Percentiles rank a stretch among this genome's conserved stretches.
Conservation (phyloP, 2,329 filamentous ascomycete species). For the Microdochium paspali region DNA sequence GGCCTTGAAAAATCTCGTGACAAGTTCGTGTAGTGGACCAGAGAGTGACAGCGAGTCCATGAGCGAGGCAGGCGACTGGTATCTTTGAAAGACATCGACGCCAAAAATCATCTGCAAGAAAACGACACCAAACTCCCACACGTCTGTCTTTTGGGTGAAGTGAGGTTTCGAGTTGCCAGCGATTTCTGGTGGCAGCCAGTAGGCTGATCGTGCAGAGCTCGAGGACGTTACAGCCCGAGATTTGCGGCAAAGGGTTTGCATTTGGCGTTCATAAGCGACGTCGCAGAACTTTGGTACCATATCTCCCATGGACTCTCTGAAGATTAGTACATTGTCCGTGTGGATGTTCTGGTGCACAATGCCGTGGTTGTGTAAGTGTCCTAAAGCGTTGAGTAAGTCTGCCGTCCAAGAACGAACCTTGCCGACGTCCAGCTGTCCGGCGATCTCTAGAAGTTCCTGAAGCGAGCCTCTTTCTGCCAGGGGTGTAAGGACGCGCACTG, state of each 20-base stretch:
- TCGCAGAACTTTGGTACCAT: slow-evolving; percentile 68
- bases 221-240: slow-evolving; percentile 41
- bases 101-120: slow-evolving; percentile 94
- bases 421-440: slow-evolving; percentile 62
- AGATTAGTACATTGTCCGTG: slow-evolving; percentile 68
- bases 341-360: slow-evolving; percentile 80
- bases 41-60: slow-evolving; percentile 66
- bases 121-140: slow-evolving; percentile 91
- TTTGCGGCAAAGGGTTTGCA: slow-evolving; percentile 51
- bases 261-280: slow-evolving; percentile 57
- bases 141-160: slow-evolving; percentile 71
- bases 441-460: slow-evolving; percentile 70
- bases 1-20: slow-evolving; percentile 74
- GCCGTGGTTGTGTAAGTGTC: slow-evolving; percentile 77
- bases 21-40: slow-evolving; percentile 65
- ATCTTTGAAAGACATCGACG: slow-evolving; percentile 63
- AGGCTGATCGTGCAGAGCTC: slow-evolving; percentile 61
- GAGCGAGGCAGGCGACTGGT: slow-evolving; percentile 68
- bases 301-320: slow-evolving; percentile 57
- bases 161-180: slow-evolving; percentile 50
- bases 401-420: slow-evolving; percentile 86
- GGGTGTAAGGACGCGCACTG: slow-evolving; percentile 65
- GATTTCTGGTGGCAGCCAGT: slow-evolving; percentile 78
- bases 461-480: slow-evolving; percentile 76
- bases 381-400: slow-evolving; percentile 79